Base-by-base conservation (phyloP, 495 filamentous ascomycete genomes). In the Chaetomium tenue region DNA sequence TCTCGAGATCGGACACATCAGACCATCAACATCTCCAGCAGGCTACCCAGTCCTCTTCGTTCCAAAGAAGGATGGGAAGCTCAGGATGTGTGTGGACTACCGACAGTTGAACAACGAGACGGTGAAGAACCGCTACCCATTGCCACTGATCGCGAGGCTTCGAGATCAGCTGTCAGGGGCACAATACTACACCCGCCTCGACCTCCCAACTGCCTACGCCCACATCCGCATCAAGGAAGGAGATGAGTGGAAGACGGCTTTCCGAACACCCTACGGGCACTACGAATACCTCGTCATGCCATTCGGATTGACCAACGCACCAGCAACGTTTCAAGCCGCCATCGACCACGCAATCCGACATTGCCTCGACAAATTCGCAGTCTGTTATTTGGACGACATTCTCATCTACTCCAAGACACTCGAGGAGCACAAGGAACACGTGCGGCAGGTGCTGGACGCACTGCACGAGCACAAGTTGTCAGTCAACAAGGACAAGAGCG, bases 361-460 rank as follows among this genome's bases (percentile, higher is more conserved):
- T 37, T 37, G 8, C 40, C 22, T 66, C 13, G 58, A 66, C 18
- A 37, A 61, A 8, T 61, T 50, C 11, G 20, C 8, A 39, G 44
- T 66, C 30, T 42, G 6, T 42, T 57, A 57, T 20, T 20, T 57
- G 2, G 54, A 57, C 25, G 6, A 66, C 30, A 61, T 66, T 20
- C 42, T 66, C 7, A 61, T 66, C 51, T 66, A 23, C 51, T 56
- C 52, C 2, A 61, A 61, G 20, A 57, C 20, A 22, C 40, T 50
- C 18, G 23, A 61, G 26, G 64, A 66, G 28, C 20, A 66, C 18
- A 40, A 50, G 16, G 4, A 13, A 5, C 22, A 60, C 20, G n/a
- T 65, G 2, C 20, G 61, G 6, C 3, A 47, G 9, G 51, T 60
- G 16, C 40, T 60, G 2, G 22, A 54, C 8, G n/a, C 20, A 61